Percentiles rank a stretch among this genome's conserved stretches.
phyloP scores from a whole-genome alignment of 371 early-diverging fungal genomes.

The Apophysomyces elegans region DNA sequence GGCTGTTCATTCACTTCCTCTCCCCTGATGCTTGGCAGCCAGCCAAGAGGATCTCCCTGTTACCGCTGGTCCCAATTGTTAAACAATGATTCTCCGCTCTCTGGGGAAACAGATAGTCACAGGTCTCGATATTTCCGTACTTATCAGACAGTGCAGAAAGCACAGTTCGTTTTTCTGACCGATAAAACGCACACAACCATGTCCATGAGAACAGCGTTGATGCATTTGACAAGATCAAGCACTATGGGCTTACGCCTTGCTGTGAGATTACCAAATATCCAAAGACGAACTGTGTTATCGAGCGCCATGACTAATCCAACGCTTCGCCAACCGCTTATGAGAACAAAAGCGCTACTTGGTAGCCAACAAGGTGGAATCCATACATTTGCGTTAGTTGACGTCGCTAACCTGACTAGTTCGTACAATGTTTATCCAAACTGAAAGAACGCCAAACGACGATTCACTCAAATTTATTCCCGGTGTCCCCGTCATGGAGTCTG shows the following conservation, averaged over 20 bases:
- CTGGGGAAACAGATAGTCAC: no score
- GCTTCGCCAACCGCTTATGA: constrained; percentile 10
- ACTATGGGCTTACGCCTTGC: neutral
- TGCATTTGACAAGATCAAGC: constrained; percentile 7
- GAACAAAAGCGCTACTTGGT: constrained; percentile 11
- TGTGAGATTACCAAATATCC: neutral
- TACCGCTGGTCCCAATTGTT: no score
- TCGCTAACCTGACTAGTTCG: constrained; percentile 47
- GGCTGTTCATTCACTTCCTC: no score
- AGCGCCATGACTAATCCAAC: constrained; percentile 13
- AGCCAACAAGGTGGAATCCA: constrained; percentile 13
- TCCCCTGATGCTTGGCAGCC: no score
- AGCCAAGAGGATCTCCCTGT: no score
- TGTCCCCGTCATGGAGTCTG: constrained; percentile 67
- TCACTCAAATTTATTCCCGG: constrained; percentile 95
- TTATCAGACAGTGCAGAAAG: no score
- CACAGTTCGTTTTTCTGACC: neutral
- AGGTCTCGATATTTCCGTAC: no score
- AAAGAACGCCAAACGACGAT: constrained; percentile 92
- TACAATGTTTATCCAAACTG: constrained; percentile 96
- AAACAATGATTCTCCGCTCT: no score
- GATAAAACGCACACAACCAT: neutral
- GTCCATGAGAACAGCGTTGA: constrained; percentile 15
- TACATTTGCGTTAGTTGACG: neutral
- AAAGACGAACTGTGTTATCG: constrained; percentile 8